These are phyloP conservation scores for Seiridium unicorne DNA, from an alignment of 2,329 filamentous ascomycete genomes.

Conservation along the genomic window DNA sequence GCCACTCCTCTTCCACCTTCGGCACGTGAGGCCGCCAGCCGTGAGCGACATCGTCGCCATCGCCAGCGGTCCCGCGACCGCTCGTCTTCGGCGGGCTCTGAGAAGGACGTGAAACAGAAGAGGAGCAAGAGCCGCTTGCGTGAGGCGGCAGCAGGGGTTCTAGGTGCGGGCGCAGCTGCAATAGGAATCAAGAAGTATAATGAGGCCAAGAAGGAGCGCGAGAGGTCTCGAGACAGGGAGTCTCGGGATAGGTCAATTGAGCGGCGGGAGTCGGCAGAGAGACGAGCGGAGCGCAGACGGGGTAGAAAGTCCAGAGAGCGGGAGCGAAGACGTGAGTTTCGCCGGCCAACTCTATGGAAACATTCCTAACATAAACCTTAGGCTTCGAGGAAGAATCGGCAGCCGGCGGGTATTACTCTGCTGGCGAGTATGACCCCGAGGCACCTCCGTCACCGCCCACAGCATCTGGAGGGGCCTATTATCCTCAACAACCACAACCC, in stretches of 20 bases:
- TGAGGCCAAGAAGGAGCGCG: slow-evolving; percentile 41
- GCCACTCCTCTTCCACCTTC: slow-evolving; percentile 51
- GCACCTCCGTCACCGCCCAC: slow-evolving; percentile 25
- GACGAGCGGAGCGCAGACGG: slow-evolving; percentile 22
- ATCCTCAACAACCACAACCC: slow-evolving; percentile 16
- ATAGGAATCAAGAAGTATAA: slow-evolving; percentile 62
- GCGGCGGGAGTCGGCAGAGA: slow-evolving; percentile 22
- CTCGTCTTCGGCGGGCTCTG: slow-evolving; percentile 29
- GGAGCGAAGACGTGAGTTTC: slow-evolving; percentile 28
- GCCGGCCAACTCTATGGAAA: background rate
- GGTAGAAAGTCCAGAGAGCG: slow-evolving; percentile 34
- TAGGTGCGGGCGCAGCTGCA: slow-evolving; percentile 58
- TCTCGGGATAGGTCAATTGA: slow-evolving; percentile 33
- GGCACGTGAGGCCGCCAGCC: slow-evolving; percentile 48
- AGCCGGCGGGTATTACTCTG: slow-evolving; percentile 18
- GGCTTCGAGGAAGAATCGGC: slow-evolving; percentile 28
- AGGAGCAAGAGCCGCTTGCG: slow-evolving; percentile 55
- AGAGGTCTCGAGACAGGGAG: slow-evolving; percentile 22
- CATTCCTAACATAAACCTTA: slow-evolving; percentile 8
- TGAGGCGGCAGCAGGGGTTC: slow-evolving; percentile 53
- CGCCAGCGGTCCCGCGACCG: slow-evolving; percentile 18
- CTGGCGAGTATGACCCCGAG: slow-evolving; percentile 17
- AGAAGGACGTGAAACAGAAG: slow-evolving; percentile 38
- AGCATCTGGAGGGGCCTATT: slow-evolving; percentile 26
- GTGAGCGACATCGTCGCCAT: slow-evolving; percentile 39